phyloP scores from a whole-genome alignment of 495 filamentous ascomycete species.

The Pyrenula massariospora region DNA sequence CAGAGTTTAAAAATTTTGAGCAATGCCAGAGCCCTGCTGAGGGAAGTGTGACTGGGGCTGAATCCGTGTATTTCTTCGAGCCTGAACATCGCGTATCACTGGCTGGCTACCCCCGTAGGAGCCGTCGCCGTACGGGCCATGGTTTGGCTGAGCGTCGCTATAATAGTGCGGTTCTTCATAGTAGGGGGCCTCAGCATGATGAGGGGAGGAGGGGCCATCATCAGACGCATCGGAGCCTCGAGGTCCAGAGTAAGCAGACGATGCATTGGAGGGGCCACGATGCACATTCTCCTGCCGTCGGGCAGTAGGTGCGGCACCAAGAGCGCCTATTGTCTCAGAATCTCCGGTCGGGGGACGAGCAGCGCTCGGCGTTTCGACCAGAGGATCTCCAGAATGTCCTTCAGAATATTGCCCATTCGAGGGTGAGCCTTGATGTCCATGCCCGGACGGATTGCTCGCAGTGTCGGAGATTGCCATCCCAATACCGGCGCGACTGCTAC shows the following conservation, averaged over 20 bases:
- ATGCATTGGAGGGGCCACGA: conserved; percentile 90
- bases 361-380: conserved; percentile 36
- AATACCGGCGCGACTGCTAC: conserved; percentile 55
- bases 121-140: conserved; percentile 44
- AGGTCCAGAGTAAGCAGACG: conserved; percentile 82
- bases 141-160: conserved; percentile 38
- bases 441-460: conserved; percentile 41
- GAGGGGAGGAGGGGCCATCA: conserved; percentile 33
- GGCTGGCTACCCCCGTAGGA: conserved; percentile 50
- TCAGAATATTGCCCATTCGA: conserved; percentile 62
- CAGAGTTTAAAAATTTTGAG: conserved; percentile 77
- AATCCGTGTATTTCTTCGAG: conserved; percentile 84
- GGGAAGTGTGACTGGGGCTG: conserved; percentile 80
- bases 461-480: conserved; percentile 67
- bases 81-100: conserved; percentile 87
- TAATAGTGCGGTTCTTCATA: conserved; percentile 44
- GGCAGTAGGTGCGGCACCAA: conserved; percentile 57
- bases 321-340: conserved; percentile 60
- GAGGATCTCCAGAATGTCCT: conserved; percentile 56
- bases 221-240: conserved; percentile 70
- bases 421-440: conserved; percentile 50
- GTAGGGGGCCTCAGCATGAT: conserved; percentile 19
- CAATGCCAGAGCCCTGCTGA: conserved; percentile 83
- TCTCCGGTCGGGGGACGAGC: conserved; percentile 48
- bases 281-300: conserved; percentile 59